These are phyloP conservation scores for Berkeleyomyces rouxiae DNA, from an alignment of 2,329 filamentous ascomycete genomes.

Conservation along the genomic window DNA sequence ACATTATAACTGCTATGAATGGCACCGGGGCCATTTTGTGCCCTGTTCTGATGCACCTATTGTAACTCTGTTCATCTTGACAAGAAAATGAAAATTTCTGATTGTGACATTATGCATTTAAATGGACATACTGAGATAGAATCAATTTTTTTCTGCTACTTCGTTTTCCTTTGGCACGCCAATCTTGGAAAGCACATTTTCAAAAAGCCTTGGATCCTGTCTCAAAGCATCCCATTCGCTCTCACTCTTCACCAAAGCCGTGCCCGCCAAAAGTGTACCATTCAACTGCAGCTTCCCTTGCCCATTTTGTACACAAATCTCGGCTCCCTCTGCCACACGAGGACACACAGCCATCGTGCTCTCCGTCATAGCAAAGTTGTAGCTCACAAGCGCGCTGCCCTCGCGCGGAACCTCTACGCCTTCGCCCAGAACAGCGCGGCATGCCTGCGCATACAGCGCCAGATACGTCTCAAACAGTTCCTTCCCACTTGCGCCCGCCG, in stretches of 20 bases:
- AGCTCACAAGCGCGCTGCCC: slow-evolving; percentile 38
- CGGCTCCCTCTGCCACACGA: slow-evolving; percentile 33
- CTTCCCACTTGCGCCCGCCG: slow-evolving; percentile 20
- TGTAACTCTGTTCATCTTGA: neutral
- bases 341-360: slow-evolving; percentile 37
- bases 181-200: slow-evolving; percentile 17
- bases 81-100: too few relatives aligned
- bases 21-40: neutral
- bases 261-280: slow-evolving; percentile 47
- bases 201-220: slow-evolving; percentile 18
- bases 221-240: slow-evolving; percentile 39
- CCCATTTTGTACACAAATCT: slow-evolving; percentile 17
- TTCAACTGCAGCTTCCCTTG: slow-evolving; percentile 36
- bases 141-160: neutral
- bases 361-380: slow-evolving; percentile 45
- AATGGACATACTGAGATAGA: too few relatives aligned
- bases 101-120: too few relatives aligned
- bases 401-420: slow-evolving; percentile 18
- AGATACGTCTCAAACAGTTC: slow-evolving; percentile 30
- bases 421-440: slow-evolving; percentile 21
- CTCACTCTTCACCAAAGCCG: slow-evolving; percentile 43
- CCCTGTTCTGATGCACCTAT: neutral
- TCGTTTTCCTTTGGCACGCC: slow-evolving; percentile 16
- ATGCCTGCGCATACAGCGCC: slow-evolving; percentile 30
- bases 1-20: neutral